These are phyloP conservation scores for Cymbidium sinense DNA, from an alignment of 106 monocot species.

Conservation along the genomic window DNA sequence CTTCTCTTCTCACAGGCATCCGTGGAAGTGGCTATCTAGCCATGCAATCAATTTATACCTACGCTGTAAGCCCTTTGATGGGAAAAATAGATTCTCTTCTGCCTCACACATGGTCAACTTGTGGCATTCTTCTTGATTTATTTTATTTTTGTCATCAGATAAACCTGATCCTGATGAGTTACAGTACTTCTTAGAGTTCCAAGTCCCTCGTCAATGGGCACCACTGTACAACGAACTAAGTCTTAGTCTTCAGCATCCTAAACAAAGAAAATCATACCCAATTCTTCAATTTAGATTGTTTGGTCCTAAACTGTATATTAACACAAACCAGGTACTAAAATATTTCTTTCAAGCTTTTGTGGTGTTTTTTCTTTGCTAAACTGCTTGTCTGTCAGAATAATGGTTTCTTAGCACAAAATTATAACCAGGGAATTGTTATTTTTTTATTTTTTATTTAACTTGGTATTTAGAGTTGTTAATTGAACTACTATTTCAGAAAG, in stretches of 20 bases:
- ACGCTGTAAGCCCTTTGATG: conserved; percentile 54
- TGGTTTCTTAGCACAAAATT: not conserved
- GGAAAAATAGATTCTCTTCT: not conserved
- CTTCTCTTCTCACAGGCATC: conserved; percentile 86
- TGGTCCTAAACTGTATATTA: conserved; percentile 71
- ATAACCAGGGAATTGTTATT: not conserved
- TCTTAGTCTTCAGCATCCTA: conserved; percentile 77
- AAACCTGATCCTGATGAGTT: conserved; percentile 80
- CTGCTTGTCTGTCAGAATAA: not conserved
- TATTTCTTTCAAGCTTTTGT: not conserved
- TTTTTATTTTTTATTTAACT: not conserved
- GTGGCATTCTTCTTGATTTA: not conserved
- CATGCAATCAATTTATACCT: conserved; percentile 97
- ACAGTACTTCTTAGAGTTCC: conserved; percentile 85
- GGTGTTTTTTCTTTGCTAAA: not conserved
- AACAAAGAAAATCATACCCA: conserved; percentile 51
- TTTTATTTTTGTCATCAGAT: conserved; percentile 30
- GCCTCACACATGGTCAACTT: not conserved
- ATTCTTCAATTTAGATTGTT: conserved; percentile 66
- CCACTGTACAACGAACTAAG: conserved; percentile 78
- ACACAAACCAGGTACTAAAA: conserved; percentile 65
- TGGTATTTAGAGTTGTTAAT: not conserved
- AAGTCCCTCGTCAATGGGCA: conserved; percentile 90
- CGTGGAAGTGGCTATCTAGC: conserved; percentile 91
- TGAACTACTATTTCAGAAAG: not conserved